These are phyloP conservation scores for Pseudogymnoascus pannorum DNA, from an alignment of 2,329 filamentous ascomycete species.

Conservation along the genomic window DNA sequence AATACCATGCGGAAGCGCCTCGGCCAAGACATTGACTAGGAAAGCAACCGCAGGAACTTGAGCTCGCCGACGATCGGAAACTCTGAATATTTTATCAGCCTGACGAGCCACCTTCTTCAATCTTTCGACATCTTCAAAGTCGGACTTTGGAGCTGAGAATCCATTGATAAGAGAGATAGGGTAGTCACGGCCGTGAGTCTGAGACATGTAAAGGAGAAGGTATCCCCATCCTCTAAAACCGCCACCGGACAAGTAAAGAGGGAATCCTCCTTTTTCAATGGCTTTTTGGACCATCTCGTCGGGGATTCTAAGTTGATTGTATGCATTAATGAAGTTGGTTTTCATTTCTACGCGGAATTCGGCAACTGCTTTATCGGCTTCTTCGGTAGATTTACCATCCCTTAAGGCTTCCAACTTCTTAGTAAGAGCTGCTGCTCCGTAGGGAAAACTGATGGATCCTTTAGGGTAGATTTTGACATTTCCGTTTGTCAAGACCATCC, in stretches of 20 bases:
- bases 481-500: conserved; percentile 49
- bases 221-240: conserved; percentile 69
- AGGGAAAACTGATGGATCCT: conserved; percentile 60
- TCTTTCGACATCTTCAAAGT: conserved; percentile 20
- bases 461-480: conserved; percentile 42
- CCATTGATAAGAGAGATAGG: conserved; percentile 68
- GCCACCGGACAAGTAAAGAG: conserved; percentile 61
- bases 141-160: conserved; percentile 28
- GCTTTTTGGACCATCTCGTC: conserved; percentile 39
- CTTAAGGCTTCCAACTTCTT: conserved; percentile 43
- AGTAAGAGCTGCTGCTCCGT: conserved; percentile 60
- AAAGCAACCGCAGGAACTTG: conserved; percentile 65
- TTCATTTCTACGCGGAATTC: conserved; percentile 44
- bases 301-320: conserved; percentile 46
- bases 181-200: conserved; percentile 52
- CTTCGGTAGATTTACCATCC: conserved; percentile 31
- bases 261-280: conserved; percentile 40
- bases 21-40: conserved; percentile 54
- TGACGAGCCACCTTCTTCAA: conserved; percentile 30
- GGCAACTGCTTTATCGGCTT: conserved; percentile 38
- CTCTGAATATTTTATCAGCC: conserved; percentile 45
- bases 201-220: conserved; percentile 50
- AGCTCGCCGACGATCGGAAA: conserved; percentile 55
- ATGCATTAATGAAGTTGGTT: conserved; percentile 43
- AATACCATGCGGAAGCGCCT: conserved; percentile 52